Base-by-base conservation (phyloP, 768 basidiomycete species). In the Leccinum broughii region DNA sequence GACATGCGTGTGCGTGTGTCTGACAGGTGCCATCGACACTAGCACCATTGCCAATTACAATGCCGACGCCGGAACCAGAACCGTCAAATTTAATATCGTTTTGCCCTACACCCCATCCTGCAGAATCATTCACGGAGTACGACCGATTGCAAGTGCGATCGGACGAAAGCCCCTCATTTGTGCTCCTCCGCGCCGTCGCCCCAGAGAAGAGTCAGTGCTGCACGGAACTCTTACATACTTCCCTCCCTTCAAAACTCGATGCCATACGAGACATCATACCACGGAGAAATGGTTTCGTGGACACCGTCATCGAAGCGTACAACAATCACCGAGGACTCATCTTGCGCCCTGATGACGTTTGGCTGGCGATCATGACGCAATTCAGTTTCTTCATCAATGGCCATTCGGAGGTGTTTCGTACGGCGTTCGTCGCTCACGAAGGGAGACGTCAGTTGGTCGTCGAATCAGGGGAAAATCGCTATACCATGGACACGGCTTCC, bases 311-410 rank as follows among this genome's bases (percentile, higher is more conserved):
- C 32, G 68, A 72, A 28, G 74, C 73, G 5, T 76, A 77, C 64
- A 72, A 72, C 41, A 65, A 72, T 20, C 77, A 78, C 48, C 72
- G 72, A 3, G 66, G 73, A 1, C 72, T 83, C 37, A 68, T 79
- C 55, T 64, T 82, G 24, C 73, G 82, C 8, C 82, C 81, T 6
- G 82, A 83, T 55, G 82, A 83, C 64, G 73, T 83, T 37, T 83
- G 82, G 74, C 67, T 71, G 28, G 68, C 70, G 24, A 70, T 75
- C 67, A 39, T 76, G 52, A 64, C 67, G 14, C 78, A 80, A 60
- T 74, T 79, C 34, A 75, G 70, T 49, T 72, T 76, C 60, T 79
- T 77, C 49, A 74, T 80, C 30, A 78, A 80, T 30, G 76, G 70
- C 3, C 64, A 77, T 44, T 64, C 73, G 0, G 74, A 77, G 56